Evolutionary conservation across 805 yeast species (phyloP), one percentile per base, ranked within the genome.

Genomic region (Starmerella floris): DNA sequence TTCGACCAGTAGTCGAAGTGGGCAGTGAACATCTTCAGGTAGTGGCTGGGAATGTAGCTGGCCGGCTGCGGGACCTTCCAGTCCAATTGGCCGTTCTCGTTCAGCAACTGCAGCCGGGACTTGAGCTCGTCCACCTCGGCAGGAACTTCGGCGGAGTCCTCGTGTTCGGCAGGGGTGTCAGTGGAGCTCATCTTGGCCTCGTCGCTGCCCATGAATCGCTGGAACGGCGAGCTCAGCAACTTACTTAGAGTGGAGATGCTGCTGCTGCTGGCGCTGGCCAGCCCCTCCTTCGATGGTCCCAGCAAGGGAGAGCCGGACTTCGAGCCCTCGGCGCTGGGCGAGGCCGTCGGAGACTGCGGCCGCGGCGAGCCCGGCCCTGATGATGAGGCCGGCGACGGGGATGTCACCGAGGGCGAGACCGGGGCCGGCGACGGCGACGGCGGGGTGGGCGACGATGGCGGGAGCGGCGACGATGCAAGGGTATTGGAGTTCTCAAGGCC

Each of bases 1-100:
- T 83, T 93, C 53, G 83, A 93, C 67, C 94, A 83, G 62, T 88
- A 88, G 26, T 85, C 77, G 2, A 83, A 78, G 61, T 88, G 98
- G 0, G 97, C 91, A 39, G 82, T 82, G 8, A 88, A 66, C 16
- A 94, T 87, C 22, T 83, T 74, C 13, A 88, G 67, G 35, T 85
- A 64, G 43, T 91, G 85, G 39, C 83, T 73, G 49, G 84, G 94
- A 49, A 87, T 71, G 23, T 45, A 43, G 16, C 79, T 67, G 2
- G 85, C 82, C 1, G 59, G 48, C 20, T 54, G 47, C 2, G 67
- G 66, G 31, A 88, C 62, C 3, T 78, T 67, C 62, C 79, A 87
- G 61, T 88, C 98, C 1, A 91, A 66, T 52, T 95, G 74, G 0
- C 95, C 97, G 28, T 74, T 73, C 39, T 73, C 73, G 52, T 91